Evolutionary conservation across 2,329 filamentous ascomycete species (phyloP).

Genomic region (Cladophialophora exuberans): DNA sequence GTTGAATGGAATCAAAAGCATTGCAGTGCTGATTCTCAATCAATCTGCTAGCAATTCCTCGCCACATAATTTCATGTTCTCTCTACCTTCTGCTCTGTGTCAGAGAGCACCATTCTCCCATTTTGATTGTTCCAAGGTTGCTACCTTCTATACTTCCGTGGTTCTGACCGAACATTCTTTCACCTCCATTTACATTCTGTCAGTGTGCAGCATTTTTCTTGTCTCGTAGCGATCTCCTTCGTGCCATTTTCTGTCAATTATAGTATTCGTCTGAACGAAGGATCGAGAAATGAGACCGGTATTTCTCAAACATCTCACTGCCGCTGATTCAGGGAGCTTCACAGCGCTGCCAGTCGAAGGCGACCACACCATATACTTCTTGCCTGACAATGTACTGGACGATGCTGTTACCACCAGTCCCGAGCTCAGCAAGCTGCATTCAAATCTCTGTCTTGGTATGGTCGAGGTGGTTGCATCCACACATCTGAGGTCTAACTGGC

Average conservation of each 20-base stretch:
- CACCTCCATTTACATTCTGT: no score
- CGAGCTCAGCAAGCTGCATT: slow-evolving; percentile 11
- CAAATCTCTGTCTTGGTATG: slow-evolving; percentile 22
- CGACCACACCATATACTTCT: not conserved
- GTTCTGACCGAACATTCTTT: no score
- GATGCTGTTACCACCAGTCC: slow-evolving; percentile 3
- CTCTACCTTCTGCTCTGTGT: no score
- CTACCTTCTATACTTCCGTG: no score
- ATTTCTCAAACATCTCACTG: slow-evolving; percentile 8
- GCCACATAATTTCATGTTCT: no score
- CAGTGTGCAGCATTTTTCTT: no score
- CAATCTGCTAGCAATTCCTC: no score
- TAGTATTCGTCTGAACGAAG: no score
- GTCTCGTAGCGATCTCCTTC: not conserved
- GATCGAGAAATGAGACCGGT: slow-evolving; percentile 5
- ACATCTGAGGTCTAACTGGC: not conserved
- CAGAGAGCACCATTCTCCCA: no score
- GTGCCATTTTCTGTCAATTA: not conserved
- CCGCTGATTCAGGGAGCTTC: slow-evolving; percentile 1
- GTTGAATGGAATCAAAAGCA: no score
- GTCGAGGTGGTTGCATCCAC: not conserved
- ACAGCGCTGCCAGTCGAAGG: slow-evolving; percentile 6
- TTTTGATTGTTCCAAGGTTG: no score
- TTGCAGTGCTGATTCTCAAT: no score
- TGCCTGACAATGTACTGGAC: slow-evolving; percentile 7